phyloP scores from a whole-genome alignment of 345 rosid genomes.

The Carallia pectinifolia region DNA sequence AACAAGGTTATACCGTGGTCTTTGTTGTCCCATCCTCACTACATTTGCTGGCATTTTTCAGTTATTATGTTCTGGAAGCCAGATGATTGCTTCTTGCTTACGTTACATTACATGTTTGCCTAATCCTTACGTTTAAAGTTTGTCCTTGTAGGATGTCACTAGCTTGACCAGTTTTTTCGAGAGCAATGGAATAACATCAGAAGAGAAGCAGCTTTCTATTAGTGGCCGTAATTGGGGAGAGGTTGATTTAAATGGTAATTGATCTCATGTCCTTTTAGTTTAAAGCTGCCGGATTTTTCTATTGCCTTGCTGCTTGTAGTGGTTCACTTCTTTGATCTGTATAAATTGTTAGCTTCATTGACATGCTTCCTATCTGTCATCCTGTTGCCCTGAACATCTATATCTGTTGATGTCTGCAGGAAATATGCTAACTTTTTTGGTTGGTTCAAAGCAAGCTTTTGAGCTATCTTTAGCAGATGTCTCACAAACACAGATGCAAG shows the following conservation, averaged over 20 bases:
- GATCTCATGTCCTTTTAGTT: background rate
- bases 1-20: too few species aligned
- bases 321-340: background rate
- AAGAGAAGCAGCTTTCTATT: conserved; percentile 82
- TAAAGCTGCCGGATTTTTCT: background rate
- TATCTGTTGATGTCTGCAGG: conserved; percentile 39
- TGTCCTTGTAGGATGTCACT: conserved; percentile 57
- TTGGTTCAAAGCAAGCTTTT: conserved; percentile 87
- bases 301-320: background rate
- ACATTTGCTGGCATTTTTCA: too few species aligned
- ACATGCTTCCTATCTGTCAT: background rate
- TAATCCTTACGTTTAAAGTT: background rate
- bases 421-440: conserved; percentile 73
- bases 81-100: too few species aligned
- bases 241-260: conserved; percentile 77
- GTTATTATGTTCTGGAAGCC: too few species aligned
- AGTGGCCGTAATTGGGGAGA: conserved; percentile 96
- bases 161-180: conserved; percentile 73
- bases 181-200: conserved; percentile 60
- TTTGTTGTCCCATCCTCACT: too few species aligned
- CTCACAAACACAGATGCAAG: conserved; percentile 81
- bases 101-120: too few species aligned
- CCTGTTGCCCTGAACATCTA: background rate
- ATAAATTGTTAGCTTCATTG: background rate
- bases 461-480: conserved; percentile 92